Percentiles rank a stretch among this genome's conserved stretches.
phyloP scores from a whole-genome alignment of 306 rosid species.

The Erythrophleum fordii region DNA sequence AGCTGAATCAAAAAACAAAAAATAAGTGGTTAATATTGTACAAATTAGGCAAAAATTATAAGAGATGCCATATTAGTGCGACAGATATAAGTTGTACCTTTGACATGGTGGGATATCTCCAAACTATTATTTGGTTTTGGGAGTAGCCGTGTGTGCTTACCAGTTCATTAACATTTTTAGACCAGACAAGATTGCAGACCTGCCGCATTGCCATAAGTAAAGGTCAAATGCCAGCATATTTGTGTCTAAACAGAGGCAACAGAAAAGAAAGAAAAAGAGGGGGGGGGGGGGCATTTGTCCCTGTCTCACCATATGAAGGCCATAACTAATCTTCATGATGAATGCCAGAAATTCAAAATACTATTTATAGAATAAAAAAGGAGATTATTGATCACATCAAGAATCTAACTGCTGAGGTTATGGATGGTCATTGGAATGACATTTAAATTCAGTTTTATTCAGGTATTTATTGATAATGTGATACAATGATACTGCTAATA shows the following conservation, averaged over 20 bases:
- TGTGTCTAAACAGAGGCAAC: neutral
- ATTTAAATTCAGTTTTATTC: neutral
- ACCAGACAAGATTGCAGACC: slow-evolving; percentile 99
- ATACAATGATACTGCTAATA: slow-evolving; percentile 13
- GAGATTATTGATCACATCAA: slow-evolving; percentile 8
- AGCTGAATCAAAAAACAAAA: slow-evolving; percentile 56
- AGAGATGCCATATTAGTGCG: slow-evolving; percentile 6
- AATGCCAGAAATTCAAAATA: slow-evolving; percentile 28
- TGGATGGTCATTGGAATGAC: slow-evolving; percentile 15
- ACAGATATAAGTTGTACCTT: slow-evolving; percentile 61
- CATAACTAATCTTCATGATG: neutral
- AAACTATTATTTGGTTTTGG: slow-evolving; percentile 96
- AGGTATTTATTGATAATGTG: neutral
- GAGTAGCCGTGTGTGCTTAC: slow-evolving; percentile 99
- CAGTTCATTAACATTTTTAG: slow-evolving; percentile 95
- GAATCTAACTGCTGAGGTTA: slow-evolving; percentile 9
- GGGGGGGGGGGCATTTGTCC: neutral
- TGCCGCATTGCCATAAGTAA: slow-evolving; percentile 52
- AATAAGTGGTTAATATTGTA: slow-evolving; percentile 8
- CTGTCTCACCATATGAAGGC: slow-evolving; percentile 24
- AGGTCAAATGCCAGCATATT: slow-evolving; percentile 32
- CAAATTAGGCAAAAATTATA: slow-evolving; percentile 11
- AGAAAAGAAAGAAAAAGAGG: neutral
- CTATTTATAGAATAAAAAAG: slow-evolving; percentile 10
- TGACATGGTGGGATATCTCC: slow-evolving; percentile 99